Evolutionary conservation across 1,139 yeast genomes (phyloP), one percentile per base, ranked within the genome.

Genomic region (Pichia sp.): DNA sequence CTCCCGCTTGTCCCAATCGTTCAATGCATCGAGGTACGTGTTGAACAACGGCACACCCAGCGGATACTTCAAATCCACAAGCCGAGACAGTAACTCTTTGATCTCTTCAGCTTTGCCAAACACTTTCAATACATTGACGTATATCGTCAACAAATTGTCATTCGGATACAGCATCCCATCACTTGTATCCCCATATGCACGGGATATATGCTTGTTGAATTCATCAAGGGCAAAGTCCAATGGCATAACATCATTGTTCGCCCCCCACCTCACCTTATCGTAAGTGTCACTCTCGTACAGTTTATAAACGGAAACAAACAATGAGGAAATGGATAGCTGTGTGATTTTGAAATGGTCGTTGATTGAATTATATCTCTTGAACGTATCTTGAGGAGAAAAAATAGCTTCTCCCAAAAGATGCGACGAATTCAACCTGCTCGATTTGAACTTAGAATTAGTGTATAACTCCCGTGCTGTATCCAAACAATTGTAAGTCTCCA

Each of bases 181-280:
- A 15, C 30, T 29, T 5, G 67, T 73, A 44, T 69, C 67, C 4
- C 66, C 67, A 50, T 66, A 63, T 30, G 55, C 64, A 60, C 45
- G 70, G 63, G 59, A 74, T 50, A 57, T 72, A 63, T 71, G 68
- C 54, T 51, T 66, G 56, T 79, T 76, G 67, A 84, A 81, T 64
- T 85, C 88, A 45, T 73, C 76, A 6, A 83, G 75, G 0, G 87
- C 84, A 15, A 83, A 73, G 59, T 84, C 89, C 1, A 85, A 75
- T 0, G 90, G 87, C 56, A 70, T 51, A 8, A 38, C 16, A 13
- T 49, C 51, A 56, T 70, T 50, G 13, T 43, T 19, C 13, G 47
- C 48, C 5, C 53, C 56, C 67, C 67, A 65, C 13, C 30, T 32
- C 5, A 54, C 45, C 1, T 49, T 31, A 10, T 58, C 54, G 45